Conservation (phyloP, 2,329 filamentous ascomycete species). For the Colletotrichum acutatum region DNA sequence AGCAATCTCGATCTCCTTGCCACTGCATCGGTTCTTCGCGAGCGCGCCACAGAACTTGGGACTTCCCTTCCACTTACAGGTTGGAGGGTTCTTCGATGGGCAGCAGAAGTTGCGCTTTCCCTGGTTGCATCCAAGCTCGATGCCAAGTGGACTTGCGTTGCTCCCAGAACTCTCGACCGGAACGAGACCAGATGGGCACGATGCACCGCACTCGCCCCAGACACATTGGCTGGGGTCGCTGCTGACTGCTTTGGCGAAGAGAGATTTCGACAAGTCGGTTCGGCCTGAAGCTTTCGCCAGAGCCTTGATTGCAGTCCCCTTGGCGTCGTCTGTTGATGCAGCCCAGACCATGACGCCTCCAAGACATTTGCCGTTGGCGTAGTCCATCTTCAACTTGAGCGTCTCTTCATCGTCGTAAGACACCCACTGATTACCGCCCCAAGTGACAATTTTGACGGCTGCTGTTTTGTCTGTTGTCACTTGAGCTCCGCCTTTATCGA, state of each 20-base stretch:
- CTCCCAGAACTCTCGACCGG: not conserved
- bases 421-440: constrained; percentile 43
- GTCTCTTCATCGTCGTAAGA: constrained; percentile 43
- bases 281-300: not conserved
- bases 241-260: not conserved
- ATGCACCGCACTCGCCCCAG: not conserved
- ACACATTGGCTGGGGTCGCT: not conserved
- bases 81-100: not conserved
- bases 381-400: constrained; percentile 34
- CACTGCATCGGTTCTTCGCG: not conserved
- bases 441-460: constrained; percentile 43
- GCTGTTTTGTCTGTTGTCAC: constrained; percentile 37
- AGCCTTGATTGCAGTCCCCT: not conserved
- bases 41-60: not conserved
- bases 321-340: not conserved
- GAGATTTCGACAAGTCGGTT: not conserved
- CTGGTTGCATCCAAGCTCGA: not conserved
- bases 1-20: not conserved
- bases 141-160: not conserved
- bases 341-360: constrained; percentile 43
- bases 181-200: not conserved
- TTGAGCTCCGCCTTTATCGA: constrained; percentile 22
- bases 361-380: constrained; percentile 40
- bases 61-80: not conserved
- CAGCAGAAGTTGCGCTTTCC: not conserved